Base-by-base conservation (phyloP, 148 eudicot species). In the Fagopyrum esculentum region DNA sequence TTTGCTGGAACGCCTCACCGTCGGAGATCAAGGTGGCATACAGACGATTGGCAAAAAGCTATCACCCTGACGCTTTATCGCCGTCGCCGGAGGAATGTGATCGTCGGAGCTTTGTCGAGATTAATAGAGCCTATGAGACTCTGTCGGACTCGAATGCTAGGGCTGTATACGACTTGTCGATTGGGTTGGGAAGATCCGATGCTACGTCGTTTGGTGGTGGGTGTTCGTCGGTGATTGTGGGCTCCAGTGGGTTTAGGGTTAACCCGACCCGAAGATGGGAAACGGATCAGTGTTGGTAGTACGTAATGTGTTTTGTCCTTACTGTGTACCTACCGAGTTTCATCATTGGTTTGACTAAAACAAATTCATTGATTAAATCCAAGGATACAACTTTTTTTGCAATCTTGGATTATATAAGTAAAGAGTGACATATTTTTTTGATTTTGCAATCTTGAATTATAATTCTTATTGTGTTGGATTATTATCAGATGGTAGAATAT, bases 1-100 rank as follows among this genome's bases (percentile, higher is more conserved):
- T 90, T 5, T 80, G 81, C 11, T 76, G 54, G 5, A 78, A 80
- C 76, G 96, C 96, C 0, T 85, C 92, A 11, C 61, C 77, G 66
- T 13, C 54, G 63, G 93, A 91, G 79, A 91, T 91, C 46, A 91
- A 91, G 78, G 47, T 87, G 60, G 96, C 92, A 8, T 90, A 88
- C 70, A 82, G 96, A 22, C 82, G 74, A 55, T 71, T 90, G 55
- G 96, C 92, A 1, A 90, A 90, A 83, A 16, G 76, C 44, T 86
- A 83, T 73, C 92, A 91, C 22, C 96, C 92, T 6, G 96, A 89
- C 45, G 84, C 80, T 11, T 6, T 76, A 0, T 48, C 69, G 13
- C n/a, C 16, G 29, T 44, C 77, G 4, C 49, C 78, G n/a, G 77
- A 72, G 12, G 74, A 47, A 7, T 13, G n/a, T 46, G 87, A 81